Evolutionary conservation across 345 rosid genomes (phyloP).

Genomic region (Acer saccharum): DNA sequence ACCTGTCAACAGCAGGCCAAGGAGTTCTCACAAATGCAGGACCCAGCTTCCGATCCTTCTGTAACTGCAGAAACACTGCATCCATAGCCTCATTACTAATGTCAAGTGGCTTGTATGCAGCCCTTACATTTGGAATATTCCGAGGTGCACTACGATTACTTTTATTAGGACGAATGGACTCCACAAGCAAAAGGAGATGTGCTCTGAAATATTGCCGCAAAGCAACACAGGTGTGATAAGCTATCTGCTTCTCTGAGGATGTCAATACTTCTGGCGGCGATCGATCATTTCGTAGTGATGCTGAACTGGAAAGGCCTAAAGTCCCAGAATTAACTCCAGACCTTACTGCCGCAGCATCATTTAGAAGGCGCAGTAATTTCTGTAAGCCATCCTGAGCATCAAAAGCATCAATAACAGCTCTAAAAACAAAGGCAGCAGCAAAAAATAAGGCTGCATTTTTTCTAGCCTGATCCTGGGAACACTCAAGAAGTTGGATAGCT

Average conservation of each 20-base stretch:
- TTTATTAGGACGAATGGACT: constrained; percentile 88
- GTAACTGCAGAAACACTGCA: constrained; percentile 85
- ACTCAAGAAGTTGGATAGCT: constrained; percentile 85
- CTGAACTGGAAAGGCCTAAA: constrained; percentile 46
- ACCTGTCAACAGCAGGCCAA: constrained; percentile 86
- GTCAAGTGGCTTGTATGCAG: constrained; percentile 93
- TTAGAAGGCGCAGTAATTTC: constrained; percentile 74
- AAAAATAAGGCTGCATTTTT: constrained; percentile 95
- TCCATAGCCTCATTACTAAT: constrained; percentile 97
- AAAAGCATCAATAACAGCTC: constrained; percentile 96
- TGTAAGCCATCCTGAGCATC: constrained; percentile 87
- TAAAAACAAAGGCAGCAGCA: constrained; percentile 92
- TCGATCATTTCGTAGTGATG: constrained; percentile 67
- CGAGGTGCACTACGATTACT: constrained; percentile 70
- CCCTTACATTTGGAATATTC: constrained; percentile 74
- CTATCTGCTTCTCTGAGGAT: constrained; percentile 93
- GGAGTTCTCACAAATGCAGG: constrained; percentile 85
- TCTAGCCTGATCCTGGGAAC: constrained; percentile 86
- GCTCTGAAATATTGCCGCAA: constrained; percentile 97
- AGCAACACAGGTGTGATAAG: constrained; percentile 91
- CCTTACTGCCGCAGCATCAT: constrained; percentile 87
- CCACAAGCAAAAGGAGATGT: constrained; percentile 87
- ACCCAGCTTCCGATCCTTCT: constrained; percentile 95
- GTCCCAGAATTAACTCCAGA: constrained; percentile 77
- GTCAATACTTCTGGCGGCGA: constrained; percentile 85